Conservation (phyloP, 805 yeast species). For the Suhomyces emberorum region DNA sequence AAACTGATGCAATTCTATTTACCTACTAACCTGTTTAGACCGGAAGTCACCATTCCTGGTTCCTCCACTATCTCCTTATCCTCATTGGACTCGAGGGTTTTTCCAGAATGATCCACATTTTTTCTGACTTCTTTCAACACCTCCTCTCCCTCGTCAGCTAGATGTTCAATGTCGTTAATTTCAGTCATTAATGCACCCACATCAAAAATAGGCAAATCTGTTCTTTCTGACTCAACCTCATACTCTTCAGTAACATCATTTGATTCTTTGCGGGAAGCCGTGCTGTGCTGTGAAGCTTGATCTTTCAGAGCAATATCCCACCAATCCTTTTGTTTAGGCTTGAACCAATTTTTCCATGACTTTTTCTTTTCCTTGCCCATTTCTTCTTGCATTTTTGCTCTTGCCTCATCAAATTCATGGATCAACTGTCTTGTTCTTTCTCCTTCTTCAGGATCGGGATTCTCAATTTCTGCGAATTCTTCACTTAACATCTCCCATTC, state of each 20-base stretch:
- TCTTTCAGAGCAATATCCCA: constrained; percentile 47
- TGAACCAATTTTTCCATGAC: constrained; percentile 49
- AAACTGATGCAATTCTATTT: too few species aligned
- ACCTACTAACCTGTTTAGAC: too few species aligned
- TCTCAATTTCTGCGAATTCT: constrained; percentile 93
- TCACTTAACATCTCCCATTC: constrained; percentile 85
- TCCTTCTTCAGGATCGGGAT: constrained; percentile 84
- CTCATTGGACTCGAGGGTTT: constrained; percentile 15
- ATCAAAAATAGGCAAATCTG: constrained; percentile 37
- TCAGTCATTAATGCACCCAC: constrained; percentile 43
- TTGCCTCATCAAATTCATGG: constrained; percentile 82
- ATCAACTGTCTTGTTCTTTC: constrained; percentile 82
- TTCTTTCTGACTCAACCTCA: constrained; percentile 12
- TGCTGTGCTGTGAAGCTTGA: constrained; percentile 12
- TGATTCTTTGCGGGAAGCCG: neutral
- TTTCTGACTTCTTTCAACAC: constrained; percentile 14
- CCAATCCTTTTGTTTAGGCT: constrained; percentile 52
- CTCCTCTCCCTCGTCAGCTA: constrained; percentile 21
- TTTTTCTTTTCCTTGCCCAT: constrained; percentile 31
- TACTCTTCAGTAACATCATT: neutral
- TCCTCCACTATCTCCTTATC: constrained; percentile 16
- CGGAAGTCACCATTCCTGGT: too few species aligned
- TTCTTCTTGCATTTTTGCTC: constrained; percentile 54
- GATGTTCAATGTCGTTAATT: constrained; percentile 41
- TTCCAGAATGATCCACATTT: constrained; percentile 9